Percentiles rank a stretch among this genome's conserved stretches.
These are phyloP conservation scores for Mollisiaceae sp. DNA, from an alignment of 2,329 filamentous ascomycete species.

Conservation along the genomic window DNA sequence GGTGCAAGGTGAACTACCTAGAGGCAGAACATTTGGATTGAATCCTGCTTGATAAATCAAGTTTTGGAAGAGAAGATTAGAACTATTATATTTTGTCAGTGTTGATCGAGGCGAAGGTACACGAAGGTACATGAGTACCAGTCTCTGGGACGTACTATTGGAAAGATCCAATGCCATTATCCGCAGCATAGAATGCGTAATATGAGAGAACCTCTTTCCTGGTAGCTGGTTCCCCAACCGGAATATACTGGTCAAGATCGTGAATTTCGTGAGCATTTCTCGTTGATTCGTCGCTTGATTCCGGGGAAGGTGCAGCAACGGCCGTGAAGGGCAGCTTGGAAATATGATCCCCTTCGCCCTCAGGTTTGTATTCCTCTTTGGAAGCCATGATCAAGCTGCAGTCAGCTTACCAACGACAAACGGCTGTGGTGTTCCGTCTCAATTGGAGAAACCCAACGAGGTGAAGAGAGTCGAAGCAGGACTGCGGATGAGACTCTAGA, in stretches of 20 bases:
- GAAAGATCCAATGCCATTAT: conserved; percentile 42
- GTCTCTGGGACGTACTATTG: conserved; percentile 37
- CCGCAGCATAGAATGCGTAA: conserved; percentile 41
- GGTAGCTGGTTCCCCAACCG: conserved; percentile 34
- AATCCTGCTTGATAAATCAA: conserved; percentile 42
- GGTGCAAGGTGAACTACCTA: conserved; percentile 38
- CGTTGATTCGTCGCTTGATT: conserved; percentile 18
- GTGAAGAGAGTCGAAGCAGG: not conserved
- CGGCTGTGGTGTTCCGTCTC: not conserved
- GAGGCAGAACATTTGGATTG: conserved; percentile 40
- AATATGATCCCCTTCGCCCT: conserved; percentile 27
- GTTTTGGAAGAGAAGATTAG: conserved; percentile 42
- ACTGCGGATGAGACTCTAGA: not conserved
- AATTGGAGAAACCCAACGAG: conserved; percentile 3
- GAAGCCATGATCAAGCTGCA: conserved; percentile 19
- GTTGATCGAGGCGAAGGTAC: not conserved
- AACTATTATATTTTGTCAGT: conserved; percentile 29
- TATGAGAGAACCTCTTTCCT: conserved; percentile 40
- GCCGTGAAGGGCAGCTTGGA: conserved; percentile 35
- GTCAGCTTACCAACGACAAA: not conserved
- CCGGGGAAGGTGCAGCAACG: conserved; percentile 31
- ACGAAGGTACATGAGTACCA: not conserved
- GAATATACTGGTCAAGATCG: conserved; percentile 28
- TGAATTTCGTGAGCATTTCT: conserved; percentile 25
- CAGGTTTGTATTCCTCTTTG: conserved; percentile 18